These are phyloP conservation scores for Tubosaeta sp. DNA, from an alignment of 768 basidiomycete species.

Conservation along the genomic window DNA sequence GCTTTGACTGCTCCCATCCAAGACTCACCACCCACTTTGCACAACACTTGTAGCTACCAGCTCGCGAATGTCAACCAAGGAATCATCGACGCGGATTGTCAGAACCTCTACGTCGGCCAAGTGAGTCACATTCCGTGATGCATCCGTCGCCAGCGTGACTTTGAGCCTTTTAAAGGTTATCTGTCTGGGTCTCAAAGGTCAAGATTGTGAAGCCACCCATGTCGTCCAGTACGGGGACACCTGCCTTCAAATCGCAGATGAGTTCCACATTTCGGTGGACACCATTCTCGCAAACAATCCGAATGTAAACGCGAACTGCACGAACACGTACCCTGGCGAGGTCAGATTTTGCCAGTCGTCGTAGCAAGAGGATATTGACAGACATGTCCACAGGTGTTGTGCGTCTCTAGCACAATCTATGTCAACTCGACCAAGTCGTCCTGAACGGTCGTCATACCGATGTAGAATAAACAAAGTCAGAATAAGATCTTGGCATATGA, in stretches of 20 bases:
- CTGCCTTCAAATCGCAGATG: constrained; percentile 42
- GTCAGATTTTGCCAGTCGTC: constrained; percentile 29
- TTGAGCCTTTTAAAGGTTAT: constrained; percentile 18
- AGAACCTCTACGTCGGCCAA: constrained; percentile 52
- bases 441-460: constrained; percentile 1
- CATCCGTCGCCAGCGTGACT: not conserved
- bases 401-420: constrained; percentile 21
- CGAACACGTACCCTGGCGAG: constrained; percentile 57
- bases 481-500: not conserved
- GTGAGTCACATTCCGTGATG: constrained; percentile 21
- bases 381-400: constrained; percentile 20
- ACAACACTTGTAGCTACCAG: constrained; percentile 22
- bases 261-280: constrained; percentile 39
- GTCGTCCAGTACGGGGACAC: constrained; percentile 46
- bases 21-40: not conserved
- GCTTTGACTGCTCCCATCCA: constrained; percentile 15
- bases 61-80: not conserved
- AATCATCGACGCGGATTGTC: constrained; percentile 32
- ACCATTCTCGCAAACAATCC: constrained; percentile 61
- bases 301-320: constrained; percentile 49
- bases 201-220: constrained; percentile 55
- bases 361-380: not conserved
- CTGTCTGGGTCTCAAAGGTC: constrained; percentile 53
- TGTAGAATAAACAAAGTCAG: not conserved
- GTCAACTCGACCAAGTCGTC: constrained; percentile 14